These are phyloP conservation scores for Sclerotinia sclerotiorum DNA, from an alignment of 2,329 filamentous ascomycete genomes.

Conservation along the genomic window DNA sequence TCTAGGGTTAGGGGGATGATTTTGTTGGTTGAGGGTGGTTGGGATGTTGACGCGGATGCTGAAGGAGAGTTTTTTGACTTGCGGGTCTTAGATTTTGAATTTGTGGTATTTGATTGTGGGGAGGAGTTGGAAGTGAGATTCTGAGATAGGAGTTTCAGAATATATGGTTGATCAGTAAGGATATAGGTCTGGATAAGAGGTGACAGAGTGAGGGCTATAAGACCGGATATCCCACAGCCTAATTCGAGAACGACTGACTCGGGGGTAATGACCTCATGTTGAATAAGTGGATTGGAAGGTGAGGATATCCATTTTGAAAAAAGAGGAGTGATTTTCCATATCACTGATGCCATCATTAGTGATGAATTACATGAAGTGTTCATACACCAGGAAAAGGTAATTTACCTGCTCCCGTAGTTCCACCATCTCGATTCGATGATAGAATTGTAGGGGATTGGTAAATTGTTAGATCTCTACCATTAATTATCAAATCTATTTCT, in stretches of 20 bases:
- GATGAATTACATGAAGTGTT: constrained; percentile 20
- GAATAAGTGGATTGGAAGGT: constrained; percentile 57
- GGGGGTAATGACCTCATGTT: constrained; percentile 2
- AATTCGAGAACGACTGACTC: constrained; percentile 64
- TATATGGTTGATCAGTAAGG: constrained; percentile 86
- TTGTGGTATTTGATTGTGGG: constrained; percentile 2
- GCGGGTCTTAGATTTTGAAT: constrained; percentile 20
- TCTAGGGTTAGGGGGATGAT: constrained; percentile 55
- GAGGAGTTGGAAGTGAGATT: constrained; percentile 64
- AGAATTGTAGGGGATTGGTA: constrained; percentile 82
- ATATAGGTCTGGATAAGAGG: constrained; percentile 62
- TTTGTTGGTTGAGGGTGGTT: constrained; percentile 1
- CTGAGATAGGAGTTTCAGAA: constrained; percentile 70
- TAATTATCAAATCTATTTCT: constrained; percentile 66
- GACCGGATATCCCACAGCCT: constrained; percentile 81
- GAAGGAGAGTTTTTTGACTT: constrained; percentile 31
- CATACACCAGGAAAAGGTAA: constrained; percentile 14
- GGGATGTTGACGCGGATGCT: not conserved
- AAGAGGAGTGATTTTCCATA: constrained; percentile 87
- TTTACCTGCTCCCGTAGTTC: constrained; percentile 70
- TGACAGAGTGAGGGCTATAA: constrained; percentile 70
- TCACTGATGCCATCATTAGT: constrained; percentile 51
- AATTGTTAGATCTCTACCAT: constrained; percentile 69
- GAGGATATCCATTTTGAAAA: constrained; percentile 78
- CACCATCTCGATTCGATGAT: constrained; percentile 69